Base-by-base conservation (phyloP, 345 rosid species). In the Limnanthes douglasii region DNA sequence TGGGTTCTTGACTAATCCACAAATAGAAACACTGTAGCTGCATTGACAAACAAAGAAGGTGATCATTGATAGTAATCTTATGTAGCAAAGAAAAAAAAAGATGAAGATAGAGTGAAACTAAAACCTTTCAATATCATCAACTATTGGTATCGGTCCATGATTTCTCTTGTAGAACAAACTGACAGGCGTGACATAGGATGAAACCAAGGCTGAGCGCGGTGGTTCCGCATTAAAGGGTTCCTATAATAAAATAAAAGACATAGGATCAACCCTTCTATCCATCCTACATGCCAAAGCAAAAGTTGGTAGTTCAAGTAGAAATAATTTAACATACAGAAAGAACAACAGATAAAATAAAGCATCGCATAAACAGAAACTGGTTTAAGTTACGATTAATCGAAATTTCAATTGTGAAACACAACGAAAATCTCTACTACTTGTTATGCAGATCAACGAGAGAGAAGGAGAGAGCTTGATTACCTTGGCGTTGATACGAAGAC, bases 181-280 rank as follows among this genome's bases (percentile, higher is more conserved):
- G 23, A 88, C 77, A 1, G 95, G 93, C 5, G 97, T 83, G 41
- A 79, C 64, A 43, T 79, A 83, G 42, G 92, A 74, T n/a, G 46
- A 32, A 59, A 56, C 47, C 54, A 90, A 57, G 21, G 70, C 86
- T 0, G 75, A 54, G 9, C 97, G 93, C 0, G 61, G 90, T 12
- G 97, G 95, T 60, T 88, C 97, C 0, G 95, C 95, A 53, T 88
- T 88, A 69, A 83, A 88, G 2, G 97, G 97, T 59, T 66, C 73
- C 95, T 88, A 72, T 46, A 54, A 35, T 15, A 6, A 17, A 27
- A 53, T 13, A 2, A 6, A 38, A 15, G 34, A 13, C 20, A 3
- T 15, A 6, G 9, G 21, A 8, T 9, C 12, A 4, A 39, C 8
- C 13, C 19, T 18, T 5, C 17, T 5, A 14, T 9, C 6, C 18